phyloP scores from a whole-genome alignment of 805 yeast species.

The Zygotorulaspora florentina region DNA sequence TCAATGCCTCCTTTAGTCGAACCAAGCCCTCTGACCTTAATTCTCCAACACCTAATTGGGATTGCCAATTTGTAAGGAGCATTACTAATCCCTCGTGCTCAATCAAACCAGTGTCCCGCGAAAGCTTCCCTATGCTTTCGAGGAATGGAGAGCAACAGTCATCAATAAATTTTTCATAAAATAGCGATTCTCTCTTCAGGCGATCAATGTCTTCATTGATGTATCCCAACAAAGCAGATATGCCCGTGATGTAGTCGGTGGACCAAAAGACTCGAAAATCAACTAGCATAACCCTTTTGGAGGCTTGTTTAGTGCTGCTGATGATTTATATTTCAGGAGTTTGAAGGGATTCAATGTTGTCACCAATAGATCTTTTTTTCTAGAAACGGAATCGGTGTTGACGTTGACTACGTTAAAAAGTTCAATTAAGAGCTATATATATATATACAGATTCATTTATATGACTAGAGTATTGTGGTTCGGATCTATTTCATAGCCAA shows the following conservation, averaged over 20 bases:
- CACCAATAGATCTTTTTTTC: no score
- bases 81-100: constrained; percentile 4
- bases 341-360: no score
- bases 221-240: constrained; percentile 18
- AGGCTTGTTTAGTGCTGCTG: not conserved
- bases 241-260: constrained; percentile 31
- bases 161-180: constrained; percentile 18
- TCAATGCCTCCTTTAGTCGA: constrained; percentile 7
- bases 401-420: not conserved
- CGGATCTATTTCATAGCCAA: constrained; percentile 64
- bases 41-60: constrained; percentile 1
- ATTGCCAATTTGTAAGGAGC: not conserved
- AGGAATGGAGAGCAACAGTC: constrained; percentile 18
- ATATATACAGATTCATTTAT: not conserved
- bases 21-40: constrained; percentile 8
- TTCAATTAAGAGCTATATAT: not conserved
- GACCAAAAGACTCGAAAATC: constrained; percentile 30
- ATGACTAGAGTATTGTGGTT: constrained; percentile 42
- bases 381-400: no score
- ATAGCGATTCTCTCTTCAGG: constrained; percentile 13
- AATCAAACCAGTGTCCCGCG: not conserved
- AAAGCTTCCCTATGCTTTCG: not conserved
- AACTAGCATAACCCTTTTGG: not conserved
- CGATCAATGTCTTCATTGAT: constrained; percentile 21
- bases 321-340: no score